Evolutionary conservation across 352 stramenopile species (phyloP).

Genomic region (Pythium sp.): DNA sequence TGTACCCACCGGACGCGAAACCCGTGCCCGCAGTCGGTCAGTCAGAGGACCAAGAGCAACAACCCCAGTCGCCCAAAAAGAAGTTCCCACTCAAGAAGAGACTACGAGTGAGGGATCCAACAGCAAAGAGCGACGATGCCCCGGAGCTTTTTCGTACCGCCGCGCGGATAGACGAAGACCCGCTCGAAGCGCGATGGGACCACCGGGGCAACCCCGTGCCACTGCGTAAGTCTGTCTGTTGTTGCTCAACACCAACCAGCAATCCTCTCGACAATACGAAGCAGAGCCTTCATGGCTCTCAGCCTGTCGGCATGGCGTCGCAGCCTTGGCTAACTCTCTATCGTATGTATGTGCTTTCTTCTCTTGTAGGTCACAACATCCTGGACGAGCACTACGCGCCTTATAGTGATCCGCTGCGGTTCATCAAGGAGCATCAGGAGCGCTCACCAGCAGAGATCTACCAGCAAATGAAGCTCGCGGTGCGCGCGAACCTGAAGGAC

Average conservation of each 20-base stretch:
- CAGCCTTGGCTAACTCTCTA: not conserved
- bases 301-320: not conserved
- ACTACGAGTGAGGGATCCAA: not conserved
- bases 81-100: not conserved
- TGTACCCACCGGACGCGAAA: not conserved
- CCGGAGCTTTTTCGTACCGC: slow-evolving; percentile 1
- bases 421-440: not conserved
- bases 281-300: not conserved
- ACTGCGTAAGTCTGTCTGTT: slow-evolving; percentile 18
- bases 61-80: not conserved
- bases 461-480: slow-evolving; percentile 17
- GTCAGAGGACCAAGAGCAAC: not conserved
- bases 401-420: slow-evolving; percentile 15
- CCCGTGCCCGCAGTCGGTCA: not conserved
- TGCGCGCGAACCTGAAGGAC: slow-evolving; percentile 18
- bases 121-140: not conserved
- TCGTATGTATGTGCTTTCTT: not conserved
- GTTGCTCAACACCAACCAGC: too few species aligned
- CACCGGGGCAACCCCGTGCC: slow-evolving; percentile 16
- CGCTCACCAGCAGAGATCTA: slow-evolving; percentile 17
- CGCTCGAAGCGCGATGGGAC: slow-evolving; percentile 25
- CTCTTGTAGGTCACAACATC: slow-evolving; percentile 21
- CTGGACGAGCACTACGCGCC: slow-evolving; percentile 26
- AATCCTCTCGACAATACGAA: too few species aligned
- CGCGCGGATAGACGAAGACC: slow-evolving; percentile 15